Evolutionary conservation across 768 basidiomycete genomes (phyloP).

Genomic region (Lenzites betulinus): DNA sequence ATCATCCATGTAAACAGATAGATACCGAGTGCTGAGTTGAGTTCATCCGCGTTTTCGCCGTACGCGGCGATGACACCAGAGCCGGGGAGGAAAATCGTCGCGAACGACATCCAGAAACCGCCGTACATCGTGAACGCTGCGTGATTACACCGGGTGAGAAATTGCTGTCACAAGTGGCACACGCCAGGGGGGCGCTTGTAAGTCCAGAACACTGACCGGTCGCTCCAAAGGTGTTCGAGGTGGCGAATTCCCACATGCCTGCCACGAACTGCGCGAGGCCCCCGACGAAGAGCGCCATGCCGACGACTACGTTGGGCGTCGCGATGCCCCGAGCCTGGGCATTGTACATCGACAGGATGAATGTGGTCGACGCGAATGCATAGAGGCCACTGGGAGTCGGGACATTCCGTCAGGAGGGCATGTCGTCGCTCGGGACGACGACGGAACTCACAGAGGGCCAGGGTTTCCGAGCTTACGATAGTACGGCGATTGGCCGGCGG

Average conservation of each 20-base stretch:
- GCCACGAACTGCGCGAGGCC: constrained; percentile 86
- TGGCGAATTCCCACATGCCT: constrained; percentile 72
- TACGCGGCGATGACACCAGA: constrained; percentile 65
- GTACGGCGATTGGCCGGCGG: constrained; percentile 10
- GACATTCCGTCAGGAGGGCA: constrained; percentile 6
- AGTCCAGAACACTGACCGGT: constrained; percentile 54
- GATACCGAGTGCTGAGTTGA: constrained; percentile 67
- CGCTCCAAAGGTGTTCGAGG: constrained; percentile 70
- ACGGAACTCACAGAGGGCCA: constrained; percentile 48
- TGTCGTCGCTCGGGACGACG: not conserved
- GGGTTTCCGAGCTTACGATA: constrained; percentile 55
- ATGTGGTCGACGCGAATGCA: constrained; percentile 82
- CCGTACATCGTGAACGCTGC: constrained; percentile 82
- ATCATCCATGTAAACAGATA: constrained; percentile 76
- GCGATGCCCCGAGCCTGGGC: constrained; percentile 53
- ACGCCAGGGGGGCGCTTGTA: not conserved
- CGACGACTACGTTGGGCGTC: constrained; percentile 71
- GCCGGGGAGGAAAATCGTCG: constrained; percentile 68
- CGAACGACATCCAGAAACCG: constrained; percentile 88
- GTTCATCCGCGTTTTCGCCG: constrained; percentile 34
- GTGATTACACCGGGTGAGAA: constrained; percentile 1
- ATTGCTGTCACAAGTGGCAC: not conserved
- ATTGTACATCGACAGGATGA: constrained; percentile 79
- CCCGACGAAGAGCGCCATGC: constrained; percentile 85
- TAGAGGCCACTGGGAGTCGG: constrained; percentile 61